These are phyloP conservation scores for Fraxinus latifolia DNA, from an alignment of 305 asterid genomes.

Conservation along the genomic window DNA sequence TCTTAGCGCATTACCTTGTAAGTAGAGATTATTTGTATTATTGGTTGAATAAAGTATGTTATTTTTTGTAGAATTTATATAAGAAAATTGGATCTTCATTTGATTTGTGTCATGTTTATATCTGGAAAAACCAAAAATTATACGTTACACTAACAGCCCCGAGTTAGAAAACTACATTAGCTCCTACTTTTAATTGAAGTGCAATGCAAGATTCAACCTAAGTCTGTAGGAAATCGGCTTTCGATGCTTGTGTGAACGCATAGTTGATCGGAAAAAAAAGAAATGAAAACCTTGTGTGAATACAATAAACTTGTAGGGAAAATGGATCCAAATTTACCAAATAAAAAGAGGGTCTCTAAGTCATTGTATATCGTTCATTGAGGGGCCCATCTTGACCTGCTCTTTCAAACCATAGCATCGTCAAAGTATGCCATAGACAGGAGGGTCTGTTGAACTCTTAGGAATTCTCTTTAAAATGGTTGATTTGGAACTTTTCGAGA, in stretches of 20 bases:
- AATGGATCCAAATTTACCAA: neutral
- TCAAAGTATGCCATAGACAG: neutral
- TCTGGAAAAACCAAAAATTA: neutral
- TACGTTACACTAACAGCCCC: too few species aligned
- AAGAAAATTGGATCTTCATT: neutral
- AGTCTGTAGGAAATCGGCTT: neutral
- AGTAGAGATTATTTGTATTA: neutral
- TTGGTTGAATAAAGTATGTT: neutral
- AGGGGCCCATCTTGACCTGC: constrained; percentile 2
- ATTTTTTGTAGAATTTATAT: neutral
- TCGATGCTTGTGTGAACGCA: too few species aligned
- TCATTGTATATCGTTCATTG: neutral
- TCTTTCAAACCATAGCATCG: neutral
- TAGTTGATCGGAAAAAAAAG: neutral
- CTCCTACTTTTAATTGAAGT: neutral
- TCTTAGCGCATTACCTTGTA: neutral
- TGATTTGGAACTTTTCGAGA: neutral
- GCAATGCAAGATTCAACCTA: neutral
- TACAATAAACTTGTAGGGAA: neutral
- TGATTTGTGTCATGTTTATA: neutral
- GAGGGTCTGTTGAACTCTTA: neutral
- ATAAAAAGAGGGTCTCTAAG: neutral
- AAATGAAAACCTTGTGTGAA: neutral
- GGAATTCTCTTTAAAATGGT: neutral
- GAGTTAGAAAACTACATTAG: too few species aligned